Evolutionary conservation across 306 rosid species (phyloP).

Genomic region (Ziziphus jujuba): DNA sequence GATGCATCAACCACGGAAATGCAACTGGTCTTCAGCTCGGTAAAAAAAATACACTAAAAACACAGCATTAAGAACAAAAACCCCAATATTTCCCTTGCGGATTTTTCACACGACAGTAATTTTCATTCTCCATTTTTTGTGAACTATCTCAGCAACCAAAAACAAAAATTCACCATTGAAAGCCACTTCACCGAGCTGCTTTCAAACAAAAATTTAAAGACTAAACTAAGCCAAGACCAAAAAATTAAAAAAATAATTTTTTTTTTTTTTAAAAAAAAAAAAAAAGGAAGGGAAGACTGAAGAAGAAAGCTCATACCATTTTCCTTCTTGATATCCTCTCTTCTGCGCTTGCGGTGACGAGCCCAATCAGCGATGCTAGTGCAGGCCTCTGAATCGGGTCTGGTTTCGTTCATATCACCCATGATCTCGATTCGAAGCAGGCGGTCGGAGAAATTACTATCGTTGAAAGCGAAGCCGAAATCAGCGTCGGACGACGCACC

Average conservation of each 20-base stretch:
- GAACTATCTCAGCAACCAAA: background rate
- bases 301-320: constrained; percentile 33
- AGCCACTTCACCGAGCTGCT: background rate
- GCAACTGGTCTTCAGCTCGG: background rate
- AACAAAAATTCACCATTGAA: background rate
- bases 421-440: constrained; percentile 83
- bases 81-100: background rate
- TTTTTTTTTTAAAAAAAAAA: too few relatives aligned
- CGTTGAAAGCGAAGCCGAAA: constrained; percentile 95
- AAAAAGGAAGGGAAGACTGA: background rate
- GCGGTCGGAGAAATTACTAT: constrained; percentile 93
- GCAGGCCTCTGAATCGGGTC: constrained; percentile 54
- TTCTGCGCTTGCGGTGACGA: constrained; percentile 81
- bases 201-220: background rate
- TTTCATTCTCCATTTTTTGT: background rate
- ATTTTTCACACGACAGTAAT: background rate
- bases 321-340: constrained; percentile 82
- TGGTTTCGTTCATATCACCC: constrained; percentile 48
- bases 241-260: background rate
- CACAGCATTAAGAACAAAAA: background rate
- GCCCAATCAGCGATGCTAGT: constrained; percentile 91
- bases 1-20: background rate
- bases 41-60: background rate
- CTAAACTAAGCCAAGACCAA: background rate
- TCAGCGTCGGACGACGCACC: constrained; percentile 62